These are phyloP conservation scores for Colletotrichum lini DNA, from an alignment of 2,329 filamentous ascomycete species.

Conservation along the genomic window DNA sequence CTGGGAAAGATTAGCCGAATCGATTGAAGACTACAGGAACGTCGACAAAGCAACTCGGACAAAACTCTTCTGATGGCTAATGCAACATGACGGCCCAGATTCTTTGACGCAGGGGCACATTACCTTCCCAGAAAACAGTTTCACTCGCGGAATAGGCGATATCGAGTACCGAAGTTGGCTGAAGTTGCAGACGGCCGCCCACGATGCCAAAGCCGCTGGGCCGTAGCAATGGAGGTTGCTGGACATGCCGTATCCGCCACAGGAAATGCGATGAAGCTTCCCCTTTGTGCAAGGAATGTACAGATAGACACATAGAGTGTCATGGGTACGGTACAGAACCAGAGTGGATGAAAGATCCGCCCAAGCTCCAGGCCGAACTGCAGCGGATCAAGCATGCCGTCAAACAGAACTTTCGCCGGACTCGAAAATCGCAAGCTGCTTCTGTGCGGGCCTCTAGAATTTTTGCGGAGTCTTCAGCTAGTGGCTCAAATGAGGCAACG, in stretches of 20 bases:
- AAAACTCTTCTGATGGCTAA: not conserved
- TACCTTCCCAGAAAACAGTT: not conserved
- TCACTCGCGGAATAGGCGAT: not conserved
- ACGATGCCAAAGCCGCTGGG: constrained; percentile 24
- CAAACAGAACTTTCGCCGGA: constrained; percentile 46
- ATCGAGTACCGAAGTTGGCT: not conserved
- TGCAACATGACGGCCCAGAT: not conserved
- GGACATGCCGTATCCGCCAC: constrained; percentile 50
- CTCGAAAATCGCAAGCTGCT: constrained; percentile 22
- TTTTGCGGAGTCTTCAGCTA: not conserved
- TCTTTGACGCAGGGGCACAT: not conserved
- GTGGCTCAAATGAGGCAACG: constrained; percentile 14
- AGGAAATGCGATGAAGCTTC: constrained; percentile 48
- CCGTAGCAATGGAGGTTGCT: constrained; percentile 46
- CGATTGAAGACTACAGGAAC: constrained; percentile 1
- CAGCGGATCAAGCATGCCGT: constrained; percentile 46
- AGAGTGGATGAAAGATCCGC: constrained; percentile 50
- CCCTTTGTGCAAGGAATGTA: constrained; percentile 47
- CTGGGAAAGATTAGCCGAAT: constrained; percentile 9
- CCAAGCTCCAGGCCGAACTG: constrained; percentile 49
- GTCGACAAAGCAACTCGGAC: constrained; percentile 1
- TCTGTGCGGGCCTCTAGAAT: not conserved
- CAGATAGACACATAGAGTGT: constrained; percentile 44
- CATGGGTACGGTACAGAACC: constrained; percentile 52
- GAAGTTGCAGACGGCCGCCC: not conserved